Percentiles rank a stretch among this genome's conserved stretches.
Evolutionary conservation across 495 filamentous ascomycete genomes (phyloP).

Genomic region (Tuber calosporum): DNA sequence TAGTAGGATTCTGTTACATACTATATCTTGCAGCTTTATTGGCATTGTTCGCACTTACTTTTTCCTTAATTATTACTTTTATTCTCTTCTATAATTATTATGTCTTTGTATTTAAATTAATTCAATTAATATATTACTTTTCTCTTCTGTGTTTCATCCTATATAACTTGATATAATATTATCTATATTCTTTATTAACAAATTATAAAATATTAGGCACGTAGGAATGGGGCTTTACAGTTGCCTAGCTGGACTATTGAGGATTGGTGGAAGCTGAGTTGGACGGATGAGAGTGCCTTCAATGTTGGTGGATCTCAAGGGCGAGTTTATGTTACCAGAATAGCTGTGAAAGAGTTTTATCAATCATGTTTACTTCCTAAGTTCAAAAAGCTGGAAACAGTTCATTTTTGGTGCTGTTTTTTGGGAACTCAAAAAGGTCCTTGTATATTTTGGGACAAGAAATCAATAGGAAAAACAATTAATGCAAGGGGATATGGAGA

Average conservation of each 20-base stretch:
- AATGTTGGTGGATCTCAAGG: slow-evolving; percentile 9
- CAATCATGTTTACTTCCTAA: background rate
- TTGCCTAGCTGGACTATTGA: background rate
- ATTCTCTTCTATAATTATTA: no score
- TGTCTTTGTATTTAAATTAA: no score
- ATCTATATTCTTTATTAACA: no score
- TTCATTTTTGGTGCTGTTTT: background rate
- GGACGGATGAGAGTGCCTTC: slow-evolving; percentile 16
- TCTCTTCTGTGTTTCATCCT: no score
- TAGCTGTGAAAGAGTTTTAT: background rate
- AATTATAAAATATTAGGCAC: no score
- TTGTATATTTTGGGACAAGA: background rate
- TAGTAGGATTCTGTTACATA: no score
- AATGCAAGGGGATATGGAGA: background rate
- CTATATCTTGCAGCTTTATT: no score
- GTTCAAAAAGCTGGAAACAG: background rate
- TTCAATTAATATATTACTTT: no score
- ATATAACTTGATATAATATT: no score
- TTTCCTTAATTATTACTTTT: no score
- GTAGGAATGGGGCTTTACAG: no score
- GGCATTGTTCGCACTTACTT: no score
- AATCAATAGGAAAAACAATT: background rate
- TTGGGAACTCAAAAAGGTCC: background rate
- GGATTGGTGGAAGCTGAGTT: slow-evolving; percentile 11
- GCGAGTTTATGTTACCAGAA: background rate